These are phyloP conservation scores for Phytophthora fragariae DNA, from an alignment of 352 stramenopile species.

Conservation along the genomic window DNA sequence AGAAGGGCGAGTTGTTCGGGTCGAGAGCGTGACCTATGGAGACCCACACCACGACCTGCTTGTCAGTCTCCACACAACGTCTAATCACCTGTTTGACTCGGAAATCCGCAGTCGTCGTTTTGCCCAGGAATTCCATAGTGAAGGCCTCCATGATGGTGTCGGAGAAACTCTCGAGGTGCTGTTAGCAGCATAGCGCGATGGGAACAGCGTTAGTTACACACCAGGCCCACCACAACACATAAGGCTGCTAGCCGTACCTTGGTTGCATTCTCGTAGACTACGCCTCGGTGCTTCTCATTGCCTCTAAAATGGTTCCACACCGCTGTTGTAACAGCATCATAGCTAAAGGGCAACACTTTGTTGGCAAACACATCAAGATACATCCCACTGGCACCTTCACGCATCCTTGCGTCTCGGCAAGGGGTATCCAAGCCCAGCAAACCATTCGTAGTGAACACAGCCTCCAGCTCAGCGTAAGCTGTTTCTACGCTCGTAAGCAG, in stretches of 20 bases:
- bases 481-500: constrained; percentile 41
- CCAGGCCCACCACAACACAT: background rate
- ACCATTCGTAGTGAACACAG: constrained; percentile 38
- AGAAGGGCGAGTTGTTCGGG: constrained; percentile 43
- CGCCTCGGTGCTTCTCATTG: constrained; percentile 39
- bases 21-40: constrained; percentile 36
- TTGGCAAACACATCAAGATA: constrained; percentile 50
- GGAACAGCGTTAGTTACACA: background rate
- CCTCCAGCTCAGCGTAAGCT: constrained; percentile 39
- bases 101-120: constrained; percentile 44
- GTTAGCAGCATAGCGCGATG: background rate
- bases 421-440: constrained; percentile 34
- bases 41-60: constrained; percentile 55
- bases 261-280: constrained; percentile 42
- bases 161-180: constrained; percentile 39
- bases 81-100: constrained; percentile 49
- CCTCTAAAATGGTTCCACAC: constrained; percentile 50
- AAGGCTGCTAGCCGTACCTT: constrained; percentile 26
- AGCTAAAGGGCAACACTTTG: constrained; percentile 43
- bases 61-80: constrained; percentile 44
- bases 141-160: constrained; percentile 59
- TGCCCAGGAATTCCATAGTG: constrained; percentile 49
- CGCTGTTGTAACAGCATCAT: constrained; percentile 30
- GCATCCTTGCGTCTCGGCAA: constrained; percentile 38
- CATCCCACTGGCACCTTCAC: constrained; percentile 38